phyloP scores from a whole-genome alignment of 1,139 yeast species.

The Pichia norvegensis region DNA sequence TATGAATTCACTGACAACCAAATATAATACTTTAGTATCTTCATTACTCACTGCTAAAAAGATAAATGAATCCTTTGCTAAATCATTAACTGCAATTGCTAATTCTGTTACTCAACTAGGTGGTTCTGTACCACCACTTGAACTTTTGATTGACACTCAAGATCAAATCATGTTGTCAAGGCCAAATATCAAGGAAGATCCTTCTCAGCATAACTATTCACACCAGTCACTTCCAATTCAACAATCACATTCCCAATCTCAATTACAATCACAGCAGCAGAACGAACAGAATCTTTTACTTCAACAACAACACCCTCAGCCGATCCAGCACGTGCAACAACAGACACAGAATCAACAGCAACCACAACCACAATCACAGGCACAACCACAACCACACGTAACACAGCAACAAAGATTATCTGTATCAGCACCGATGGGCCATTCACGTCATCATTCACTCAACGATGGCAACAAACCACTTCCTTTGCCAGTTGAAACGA shows the following conservation, averaged over 20 bases:
- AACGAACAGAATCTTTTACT: background rate
- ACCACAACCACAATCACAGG: background rate
- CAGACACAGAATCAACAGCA: slow-evolving; percentile 11
- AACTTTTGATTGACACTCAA: slow-evolving; percentile 27
- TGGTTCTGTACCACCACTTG: slow-evolving; percentile 57
- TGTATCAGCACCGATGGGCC: background rate
- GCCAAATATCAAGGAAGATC: slow-evolving; percentile 4
- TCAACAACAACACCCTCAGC: background rate
- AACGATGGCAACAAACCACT: background rate
- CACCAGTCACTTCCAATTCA: background rate
- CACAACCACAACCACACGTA: background rate
- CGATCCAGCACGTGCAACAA: background rate
- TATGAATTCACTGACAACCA: slow-evolving; percentile 23
- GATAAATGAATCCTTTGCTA: slow-evolving; percentile 48
- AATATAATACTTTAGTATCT: slow-evolving; percentile 59
- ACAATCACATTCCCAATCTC: background rate
- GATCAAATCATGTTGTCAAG: slow-evolving; percentile 8
- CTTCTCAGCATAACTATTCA: background rate
- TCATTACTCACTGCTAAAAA: slow-evolving; percentile 49
- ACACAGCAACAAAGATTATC: background rate
- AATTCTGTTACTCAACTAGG: slow-evolving; percentile 50
- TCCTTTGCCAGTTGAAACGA: background rate
- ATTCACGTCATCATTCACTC: background rate
- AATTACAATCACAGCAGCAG: background rate
- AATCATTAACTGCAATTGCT: slow-evolving; percentile 43